phyloP scores from a whole-genome alignment of 1,284 basidiomycete genomes.

The Puccinia coronata region DNA sequence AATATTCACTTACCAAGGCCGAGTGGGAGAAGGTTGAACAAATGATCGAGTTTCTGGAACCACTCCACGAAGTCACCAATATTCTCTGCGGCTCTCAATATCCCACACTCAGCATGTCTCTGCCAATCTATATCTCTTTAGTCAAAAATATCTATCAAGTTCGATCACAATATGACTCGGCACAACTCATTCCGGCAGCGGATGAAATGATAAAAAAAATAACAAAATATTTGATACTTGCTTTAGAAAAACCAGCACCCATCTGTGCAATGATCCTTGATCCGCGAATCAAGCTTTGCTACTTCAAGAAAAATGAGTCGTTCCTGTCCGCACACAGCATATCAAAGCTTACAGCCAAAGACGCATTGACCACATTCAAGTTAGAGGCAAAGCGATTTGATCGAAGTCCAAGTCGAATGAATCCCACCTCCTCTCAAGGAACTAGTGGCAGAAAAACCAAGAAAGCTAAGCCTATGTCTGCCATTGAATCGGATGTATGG shows the following conservation, averaged over 20 bases:
- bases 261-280: not conserved
- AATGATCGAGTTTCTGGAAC: not conserved
- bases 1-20: not conserved
- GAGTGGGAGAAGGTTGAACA: constrained; percentile 6
- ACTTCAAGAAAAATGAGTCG: not conserved
- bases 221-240: not conserved
- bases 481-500: not conserved
- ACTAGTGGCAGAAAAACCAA: not conserved
- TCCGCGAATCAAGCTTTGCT: not conserved
- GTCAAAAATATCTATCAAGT: not conserved
- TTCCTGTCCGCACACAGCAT: not conserved
- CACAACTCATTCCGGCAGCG: not conserved
- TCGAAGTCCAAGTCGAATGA: no score
- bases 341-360: not conserved
- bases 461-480: not conserved
- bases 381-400: no score
- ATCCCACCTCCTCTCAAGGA: no score
- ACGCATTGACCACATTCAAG: no score
- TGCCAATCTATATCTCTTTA: constrained; percentile 14
- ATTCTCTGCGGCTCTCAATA: constrained; percentile 26
- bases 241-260: not conserved
- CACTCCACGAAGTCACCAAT: not conserved
- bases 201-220: not conserved
- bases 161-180: not conserved
- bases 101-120: constrained; percentile 4